Percentiles rank a stretch among this genome's conserved stretches.
Conservation (phyloP, 2,329 filamentous ascomycete genomes). For the Simplicillium aogashimaense region DNA sequence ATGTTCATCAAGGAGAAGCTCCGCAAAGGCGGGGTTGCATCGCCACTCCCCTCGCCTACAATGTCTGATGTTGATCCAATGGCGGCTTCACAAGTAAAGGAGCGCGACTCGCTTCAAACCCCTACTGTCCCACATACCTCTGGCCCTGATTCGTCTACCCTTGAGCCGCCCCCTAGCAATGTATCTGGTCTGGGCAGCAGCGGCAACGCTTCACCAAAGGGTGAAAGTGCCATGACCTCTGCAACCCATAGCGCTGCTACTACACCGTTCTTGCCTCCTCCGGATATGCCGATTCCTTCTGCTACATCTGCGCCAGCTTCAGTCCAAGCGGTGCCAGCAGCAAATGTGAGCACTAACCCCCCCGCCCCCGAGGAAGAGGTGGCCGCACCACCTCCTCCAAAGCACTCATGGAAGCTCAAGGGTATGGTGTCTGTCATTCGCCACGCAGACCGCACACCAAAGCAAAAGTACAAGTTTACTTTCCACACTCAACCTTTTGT, state of each 20-base stretch:
- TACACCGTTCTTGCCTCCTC: conserved; percentile 23
- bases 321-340: conserved; percentile 18
- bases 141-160: conserved; percentile 5
- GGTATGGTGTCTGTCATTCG: conserved; percentile 94
- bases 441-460: conserved; percentile 93
- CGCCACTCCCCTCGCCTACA: conserved; percentile 40
- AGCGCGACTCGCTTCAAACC: conserved; percentile 23
- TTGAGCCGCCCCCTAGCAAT: conserved; percentile 17
- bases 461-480: conserved; percentile 99
- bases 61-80: conserved; percentile 33
- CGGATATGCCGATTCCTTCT: conserved; percentile 14
- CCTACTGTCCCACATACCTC: conserved; percentile 2
- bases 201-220: conserved; percentile 19
- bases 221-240: conserved; percentile 19
- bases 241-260: conserved; percentile 24
- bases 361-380: conserved; percentile 23
- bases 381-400: conserved; percentile 59
- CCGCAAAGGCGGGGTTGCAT: conserved; percentile 49
- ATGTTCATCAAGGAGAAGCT: conserved; percentile 78
- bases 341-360: conserved; percentile 10
- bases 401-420: conserved; percentile 96
- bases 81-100: conserved; percentile 22
- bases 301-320: conserved; percentile 25
- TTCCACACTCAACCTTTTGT: conserved; percentile 97
- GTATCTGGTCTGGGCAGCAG: conserved; percentile 5